Evolutionary conservation across 306 rosid genomes (phyloP).

Genomic region (Alnus glutinosa): DNA sequence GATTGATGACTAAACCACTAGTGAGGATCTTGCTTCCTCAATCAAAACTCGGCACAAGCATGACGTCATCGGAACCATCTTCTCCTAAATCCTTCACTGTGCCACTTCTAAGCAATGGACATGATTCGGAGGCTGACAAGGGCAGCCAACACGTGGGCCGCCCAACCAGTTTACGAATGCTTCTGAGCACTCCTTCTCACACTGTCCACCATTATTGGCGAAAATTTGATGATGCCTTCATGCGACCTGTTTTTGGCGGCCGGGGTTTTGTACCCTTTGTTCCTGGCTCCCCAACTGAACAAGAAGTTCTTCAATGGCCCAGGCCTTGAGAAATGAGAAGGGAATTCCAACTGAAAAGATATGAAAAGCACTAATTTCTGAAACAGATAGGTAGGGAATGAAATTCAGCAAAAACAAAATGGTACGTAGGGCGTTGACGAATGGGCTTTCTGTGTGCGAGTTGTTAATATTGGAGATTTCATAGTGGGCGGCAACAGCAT

Average conservation of each 20-base stretch:
- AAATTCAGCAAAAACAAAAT: neutral
- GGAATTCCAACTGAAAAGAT: constrained; percentile 4
- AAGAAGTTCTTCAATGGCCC: constrained; percentile 44
- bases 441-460: constrained; percentile 45
- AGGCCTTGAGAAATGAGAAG: constrained; percentile 2
- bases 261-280: constrained; percentile 85
- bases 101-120: constrained; percentile 65
- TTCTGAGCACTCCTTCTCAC: constrained; percentile 56
- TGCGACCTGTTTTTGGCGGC: constrained; percentile 94
- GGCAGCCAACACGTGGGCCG: constrained; percentile 29
- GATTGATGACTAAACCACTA: constrained; percentile 88
- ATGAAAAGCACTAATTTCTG: constrained; percentile 24
- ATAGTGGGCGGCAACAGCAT: constrained; percentile 13
- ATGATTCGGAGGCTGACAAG: constrained; percentile 39
- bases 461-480: constrained; percentile 33
- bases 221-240: constrained; percentile 73
- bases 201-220: constrained; percentile 92
- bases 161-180: constrained; percentile 53
- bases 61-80: constrained; percentile 59
- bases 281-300: constrained; percentile 84
- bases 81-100: constrained; percentile 60
- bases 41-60: constrained; percentile 45
- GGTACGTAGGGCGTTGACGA: constrained; percentile 17
- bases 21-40: constrained; percentile 80
- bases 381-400: constrained; percentile 21